Evolutionary conservation across 805 yeast genomes (phyloP), one percentile per base, ranked within the genome.

Genomic region (Candida easanensis): DNA sequence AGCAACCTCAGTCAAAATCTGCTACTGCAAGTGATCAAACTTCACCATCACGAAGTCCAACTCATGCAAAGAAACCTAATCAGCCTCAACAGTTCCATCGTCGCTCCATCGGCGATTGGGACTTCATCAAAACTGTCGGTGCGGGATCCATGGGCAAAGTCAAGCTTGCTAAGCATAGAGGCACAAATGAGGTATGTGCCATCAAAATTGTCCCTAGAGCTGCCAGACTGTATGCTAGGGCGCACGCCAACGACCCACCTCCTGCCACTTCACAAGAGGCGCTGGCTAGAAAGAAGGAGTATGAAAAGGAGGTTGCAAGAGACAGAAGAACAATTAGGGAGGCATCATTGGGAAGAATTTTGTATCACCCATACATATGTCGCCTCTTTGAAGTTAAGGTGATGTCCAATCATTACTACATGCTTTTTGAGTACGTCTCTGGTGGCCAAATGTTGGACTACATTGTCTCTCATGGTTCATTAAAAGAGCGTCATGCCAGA

Each of bases 91-190:
- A 54, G 53, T 85, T 86, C 54, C 91, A 89, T 62, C 79, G 98
- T 51, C 84, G 84, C 46, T 76, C 96, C 4, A 84, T 91, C 42
- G 99, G 98, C 13, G 97, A 93, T 52, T 91, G 99, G 99, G 95
- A 88, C 54, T 90, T 91, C 55, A 75, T 87, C 45, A 88, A 88
- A 64, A 89, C 97, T 2, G 86, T 93, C 36, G 99, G 99, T 33
- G 96, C 98, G 2, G 99, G 99, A 3, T 88, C 97, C 0, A 93
- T 93, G 99, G 99, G 99, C 46, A 95, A 91, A 63, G 99, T 93
- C 38, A 93, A 93, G 66, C 71, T 93, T 31, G 98, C 98, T 2
- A 82, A 80, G 56, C 96, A 90, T 67, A 78, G 85, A 52, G 65
- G 79, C 27, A 88, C 97, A 1, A 79, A 77, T 47, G 90, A 87